Conservation (phyloP, 768 basidiomycete genomes). For the Melanogaster broomeanus region DNA sequence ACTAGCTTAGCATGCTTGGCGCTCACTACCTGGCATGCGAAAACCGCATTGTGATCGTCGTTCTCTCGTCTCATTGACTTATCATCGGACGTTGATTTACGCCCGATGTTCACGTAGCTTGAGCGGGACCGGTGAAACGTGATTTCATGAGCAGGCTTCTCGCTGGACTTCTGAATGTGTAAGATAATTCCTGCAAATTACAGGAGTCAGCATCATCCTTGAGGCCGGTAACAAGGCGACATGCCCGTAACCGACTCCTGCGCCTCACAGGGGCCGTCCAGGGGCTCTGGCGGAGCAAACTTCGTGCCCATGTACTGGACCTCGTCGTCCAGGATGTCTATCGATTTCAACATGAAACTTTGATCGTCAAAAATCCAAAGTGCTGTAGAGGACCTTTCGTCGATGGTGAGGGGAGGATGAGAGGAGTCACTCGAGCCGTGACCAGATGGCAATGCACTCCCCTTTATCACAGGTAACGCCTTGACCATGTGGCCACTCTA, state of each 20-base stretch:
- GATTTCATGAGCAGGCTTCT: constrained; percentile 46
- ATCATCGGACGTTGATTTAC: constrained; percentile 54
- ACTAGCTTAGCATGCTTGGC: constrained; percentile 77
- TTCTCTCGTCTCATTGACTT: constrained; percentile 40
- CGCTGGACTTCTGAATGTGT: constrained; percentile 54
- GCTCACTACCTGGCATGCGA: constrained; percentile 78
- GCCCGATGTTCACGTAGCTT: constrained; percentile 62
- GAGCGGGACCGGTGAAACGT: constrained; percentile 54
- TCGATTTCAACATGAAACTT: background rate
- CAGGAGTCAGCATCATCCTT: constrained; percentile 8
- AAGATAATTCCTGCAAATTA: constrained; percentile 54
- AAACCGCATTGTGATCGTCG: constrained; percentile 55
- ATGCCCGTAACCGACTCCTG: constrained; percentile 45
- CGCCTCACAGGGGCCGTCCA: constrained; percentile 26
- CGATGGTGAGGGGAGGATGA: constrained; percentile 11
- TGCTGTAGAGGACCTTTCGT: background rate
- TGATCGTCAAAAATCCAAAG: constrained; percentile 7
- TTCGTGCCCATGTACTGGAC: constrained; percentile 59
- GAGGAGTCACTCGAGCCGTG: constrained; percentile 28
- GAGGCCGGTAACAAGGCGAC: constrained; percentile 23
- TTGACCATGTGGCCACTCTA: constrained; percentile 19
- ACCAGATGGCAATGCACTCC: constrained; percentile 31
- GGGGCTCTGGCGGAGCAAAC: constrained; percentile 29
- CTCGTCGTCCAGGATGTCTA: constrained; percentile 52
- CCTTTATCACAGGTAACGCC: constrained; percentile 30